Percentiles rank a stretch among this genome's conserved stretches.
These are phyloP conservation scores for Myochromella boudieri DNA, from an alignment of 768 basidiomycete species.

Conservation along the genomic window DNA sequence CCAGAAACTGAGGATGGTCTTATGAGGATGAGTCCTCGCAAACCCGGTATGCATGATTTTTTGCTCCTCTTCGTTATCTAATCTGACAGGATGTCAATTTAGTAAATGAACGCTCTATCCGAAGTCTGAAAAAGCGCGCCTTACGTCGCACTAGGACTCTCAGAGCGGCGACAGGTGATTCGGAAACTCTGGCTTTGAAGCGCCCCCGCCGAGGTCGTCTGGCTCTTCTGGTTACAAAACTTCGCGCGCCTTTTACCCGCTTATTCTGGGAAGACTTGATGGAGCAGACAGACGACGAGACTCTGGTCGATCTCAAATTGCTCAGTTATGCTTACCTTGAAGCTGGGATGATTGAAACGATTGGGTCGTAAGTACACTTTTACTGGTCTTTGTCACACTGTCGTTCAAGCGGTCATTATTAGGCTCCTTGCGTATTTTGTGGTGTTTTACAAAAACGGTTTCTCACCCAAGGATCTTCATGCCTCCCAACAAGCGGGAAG, in stretches of 20 bases:
- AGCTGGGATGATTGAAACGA: slow-evolving; percentile 58
- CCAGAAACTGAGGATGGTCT: slow-evolving; percentile 64
- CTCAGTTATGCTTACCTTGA: slow-evolving; percentile 70
- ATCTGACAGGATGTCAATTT: not conserved
- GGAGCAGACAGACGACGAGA: slow-evolving; percentile 54
- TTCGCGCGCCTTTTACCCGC: slow-evolving; percentile 55
- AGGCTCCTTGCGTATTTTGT: slow-evolving; percentile 67
- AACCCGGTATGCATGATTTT: slow-evolving; percentile 46
- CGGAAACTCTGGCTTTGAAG: slow-evolving; percentile 39
- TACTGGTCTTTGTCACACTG: not conserved
- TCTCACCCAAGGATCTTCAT: slow-evolving; percentile 56
- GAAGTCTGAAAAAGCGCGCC: slow-evolving; percentile 54
- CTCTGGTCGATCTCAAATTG: slow-evolving; percentile 58
- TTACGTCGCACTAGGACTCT: slow-evolving; percentile 43
- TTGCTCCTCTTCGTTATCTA: not conserved
- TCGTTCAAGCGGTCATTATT: not conserved
- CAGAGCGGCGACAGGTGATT: slow-evolving; percentile 52
- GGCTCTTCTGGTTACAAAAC: slow-evolving; percentile 32
- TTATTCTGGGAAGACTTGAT: slow-evolving; percentile 59
- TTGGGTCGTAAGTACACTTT: slow-evolving; percentile 45
- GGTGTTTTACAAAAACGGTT: slow-evolving; percentile 62
- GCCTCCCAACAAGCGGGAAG: slow-evolving; percentile 44
- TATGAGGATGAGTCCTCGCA: slow-evolving; percentile 67
- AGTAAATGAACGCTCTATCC: slow-evolving; percentile 60
- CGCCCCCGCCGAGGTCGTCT: slow-evolving; percentile 39